Evolutionary conservation across 768 basidiomycete species (phyloP), one percentile per base, ranked within the genome.

Genomic region (Megacollybia marginata): DNA sequence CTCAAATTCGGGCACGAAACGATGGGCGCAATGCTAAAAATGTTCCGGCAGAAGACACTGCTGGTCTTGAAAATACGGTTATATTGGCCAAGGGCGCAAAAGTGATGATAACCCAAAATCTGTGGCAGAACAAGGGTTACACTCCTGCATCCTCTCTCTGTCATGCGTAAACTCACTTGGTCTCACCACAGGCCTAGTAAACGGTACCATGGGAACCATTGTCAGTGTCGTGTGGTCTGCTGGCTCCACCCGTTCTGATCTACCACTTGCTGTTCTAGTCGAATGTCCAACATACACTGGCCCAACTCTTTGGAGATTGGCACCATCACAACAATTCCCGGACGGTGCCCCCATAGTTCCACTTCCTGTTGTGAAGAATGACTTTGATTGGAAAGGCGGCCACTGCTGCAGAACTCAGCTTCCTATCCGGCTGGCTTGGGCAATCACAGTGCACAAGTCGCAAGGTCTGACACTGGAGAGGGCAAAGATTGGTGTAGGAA

Each of bases 401-500:
- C 7, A 33, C 7, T 18, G 38, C n/a, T 32, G 47, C 5, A 52
- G 51, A 2, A 51, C 50, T 5, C 52, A 81, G 74, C 51, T 82
- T 1, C 79, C 80, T 0, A 58, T 87, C 1, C 76, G 80, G 34
- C 72, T 85, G 0, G 79, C 84, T 0, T 44, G 44, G 44, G 44
- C 44, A 47, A 12, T 47, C 32, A 47, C 46, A 5, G 28, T 47
- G 15, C 46, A 47, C 20, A 47, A 47, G 33, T 16, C n/a, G 23
- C 46, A 47, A 20, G 46, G 46, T 16, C 32, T 47, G 6, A 47
- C 46, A 48, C 33, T 50, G 20, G 15, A 18, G 47, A 13, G 18
- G 31, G 48, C 40, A 12, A 44, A 15, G 42, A 32, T 49, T 49
- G 48, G 33, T 12, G 4, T 49, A 8, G 48, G 40, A 45, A 15